Evolutionary conservation across 352 stramenopile species (phyloP), one percentile per base, ranked within the genome.

Genomic region (Phytophthora sp.): DNA sequence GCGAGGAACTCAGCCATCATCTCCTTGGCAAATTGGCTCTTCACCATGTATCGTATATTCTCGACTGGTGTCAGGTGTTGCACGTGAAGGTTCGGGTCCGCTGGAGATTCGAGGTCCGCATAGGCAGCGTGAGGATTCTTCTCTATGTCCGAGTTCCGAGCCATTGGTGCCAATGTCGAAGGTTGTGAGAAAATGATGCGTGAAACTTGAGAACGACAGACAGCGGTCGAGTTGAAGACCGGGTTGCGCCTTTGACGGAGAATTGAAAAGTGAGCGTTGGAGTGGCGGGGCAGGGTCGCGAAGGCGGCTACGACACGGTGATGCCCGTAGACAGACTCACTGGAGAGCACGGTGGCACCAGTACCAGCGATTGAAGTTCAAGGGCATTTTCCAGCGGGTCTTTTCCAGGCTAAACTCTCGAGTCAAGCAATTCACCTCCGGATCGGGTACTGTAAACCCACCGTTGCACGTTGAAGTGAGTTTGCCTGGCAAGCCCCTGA

Each of bases 1-100:
- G 51, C 65, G 30, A 73, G 33, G 46, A 73, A 73, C 39, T 73
- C 65, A 38, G 45, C 70, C 49, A 81, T 66, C 62, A 71, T 77
- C 57, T 81, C 69, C 57, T 71, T 74, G 47, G 70, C 36, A 54
- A 73, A 72, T 66, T 75, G 60, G 56, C 63, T 75, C 63, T 80
- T 73, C 47, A 74, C 64, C 45, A 76, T 70, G 63, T 75, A 83
- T 53, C 49, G 61, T 20, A 65, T 44, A 38, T 52, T 58, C 13
- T 63, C 44, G 9, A 69, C 52, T 0, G 52, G 52, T 4, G 50
- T 73, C 42, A 66, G n/a, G 38, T 66, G 42, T 11, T 69, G 56
- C 21, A 64, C 38, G 42, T 65, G 56, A 33, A 42, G 41, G 41
- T 23, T 46, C 7, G 51, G 26, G 12, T 62, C 67, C 8, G 46